A percentile compares a stretch with the other conserved stretches of the same genome.
Evolutionary conservation across 805 yeast genomes (phyloP).

Genomic region (Pichia nanzhaoensis): DNA sequence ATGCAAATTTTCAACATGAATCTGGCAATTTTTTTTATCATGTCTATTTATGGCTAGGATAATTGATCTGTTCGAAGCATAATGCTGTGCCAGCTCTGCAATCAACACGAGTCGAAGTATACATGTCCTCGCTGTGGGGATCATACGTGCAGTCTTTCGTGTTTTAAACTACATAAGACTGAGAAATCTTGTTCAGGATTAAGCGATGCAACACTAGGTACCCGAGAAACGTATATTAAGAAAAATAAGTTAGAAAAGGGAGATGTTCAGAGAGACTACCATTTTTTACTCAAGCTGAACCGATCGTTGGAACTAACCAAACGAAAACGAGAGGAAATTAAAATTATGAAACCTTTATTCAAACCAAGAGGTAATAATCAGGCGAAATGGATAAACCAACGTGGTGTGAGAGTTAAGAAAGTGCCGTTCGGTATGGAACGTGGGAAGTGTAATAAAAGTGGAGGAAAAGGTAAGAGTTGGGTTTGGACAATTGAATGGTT

Average conservation of each 20-base stretch:
- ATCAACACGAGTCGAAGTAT: conserved; percentile 44
- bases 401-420: conserved; percentile 60
- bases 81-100: conserved; percentile 40
- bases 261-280: conserved; percentile 77
- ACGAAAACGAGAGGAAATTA: conserved; percentile 1
- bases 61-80: too few species aligned
- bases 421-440: conserved; percentile 75
- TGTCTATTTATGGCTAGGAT: too few species aligned
- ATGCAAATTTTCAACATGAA: too few species aligned
- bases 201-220: conserved; percentile 37
- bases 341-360: conserved; percentile 15
- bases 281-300: conserved; percentile 54
- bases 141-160: conserved; percentile 61
- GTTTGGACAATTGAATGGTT: conserved; percentile 82
- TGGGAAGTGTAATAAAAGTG: conserved; percentile 39
- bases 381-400: not conserved
- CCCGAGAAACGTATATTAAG: conserved; percentile 45
- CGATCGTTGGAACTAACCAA: conserved; percentile 18
- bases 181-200: conserved; percentile 59
- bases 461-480: conserved; percentile 57
- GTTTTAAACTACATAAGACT: conserved; percentile 65
- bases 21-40: too few species aligned
- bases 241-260: conserved; percentile 38
- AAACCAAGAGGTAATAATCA: conserved; percentile 21
- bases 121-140: conserved; percentile 73